Evolutionary conservation across 768 basidiomycete species (phyloP).

Genomic region (Amanita molliuscula): DNA sequence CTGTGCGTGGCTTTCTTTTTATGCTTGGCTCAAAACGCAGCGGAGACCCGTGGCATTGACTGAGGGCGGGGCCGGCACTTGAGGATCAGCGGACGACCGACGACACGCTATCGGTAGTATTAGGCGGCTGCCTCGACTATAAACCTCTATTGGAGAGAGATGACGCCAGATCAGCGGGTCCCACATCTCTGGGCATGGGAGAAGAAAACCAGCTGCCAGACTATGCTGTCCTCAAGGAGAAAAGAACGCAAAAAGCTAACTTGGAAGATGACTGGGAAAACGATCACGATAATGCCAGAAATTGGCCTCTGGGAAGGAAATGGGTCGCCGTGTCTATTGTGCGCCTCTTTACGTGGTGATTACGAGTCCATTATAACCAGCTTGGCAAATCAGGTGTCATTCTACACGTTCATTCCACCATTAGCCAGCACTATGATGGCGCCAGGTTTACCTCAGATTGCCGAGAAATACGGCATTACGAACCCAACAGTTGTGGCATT

Average conservation of each 20-base stretch:
- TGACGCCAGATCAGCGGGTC: neutral
- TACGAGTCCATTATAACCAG: neutral
- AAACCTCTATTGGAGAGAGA: neutral
- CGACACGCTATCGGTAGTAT: too few relatives aligned
- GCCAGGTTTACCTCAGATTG: slow-evolving; percentile 52
- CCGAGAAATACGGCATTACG: slow-evolving; percentile 39
- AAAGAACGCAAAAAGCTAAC: slow-evolving; percentile 22
- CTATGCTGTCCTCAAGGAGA: slow-evolving; percentile 11
- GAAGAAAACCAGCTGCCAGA: slow-evolving; percentile 27
- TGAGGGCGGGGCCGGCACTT: too few relatives aligned
- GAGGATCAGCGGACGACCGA: too few relatives aligned
- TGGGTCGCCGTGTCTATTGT: slow-evolving; percentile 53
- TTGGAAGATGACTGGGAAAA: slow-evolving; percentile 43
- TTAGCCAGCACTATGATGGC: slow-evolving; percentile 58
- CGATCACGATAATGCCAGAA: slow-evolving; percentile 53
- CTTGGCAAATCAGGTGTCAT: slow-evolving; percentile 33
- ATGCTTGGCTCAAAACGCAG: too few relatives aligned
- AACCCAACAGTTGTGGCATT: slow-evolving; percentile 42
- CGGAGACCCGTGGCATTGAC: too few relatives aligned
- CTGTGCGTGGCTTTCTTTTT: too few relatives aligned
- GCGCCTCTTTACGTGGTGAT: slow-evolving; percentile 13
- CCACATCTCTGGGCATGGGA: slow-evolving; percentile 21
- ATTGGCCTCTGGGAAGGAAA: slow-evolving; percentile 50
- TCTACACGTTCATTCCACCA: slow-evolving; percentile 47
- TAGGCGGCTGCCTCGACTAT: neutral